Conservation (phyloP, 768 basidiomycete genomes). For the Botryobasidium botryosum region DNA sequence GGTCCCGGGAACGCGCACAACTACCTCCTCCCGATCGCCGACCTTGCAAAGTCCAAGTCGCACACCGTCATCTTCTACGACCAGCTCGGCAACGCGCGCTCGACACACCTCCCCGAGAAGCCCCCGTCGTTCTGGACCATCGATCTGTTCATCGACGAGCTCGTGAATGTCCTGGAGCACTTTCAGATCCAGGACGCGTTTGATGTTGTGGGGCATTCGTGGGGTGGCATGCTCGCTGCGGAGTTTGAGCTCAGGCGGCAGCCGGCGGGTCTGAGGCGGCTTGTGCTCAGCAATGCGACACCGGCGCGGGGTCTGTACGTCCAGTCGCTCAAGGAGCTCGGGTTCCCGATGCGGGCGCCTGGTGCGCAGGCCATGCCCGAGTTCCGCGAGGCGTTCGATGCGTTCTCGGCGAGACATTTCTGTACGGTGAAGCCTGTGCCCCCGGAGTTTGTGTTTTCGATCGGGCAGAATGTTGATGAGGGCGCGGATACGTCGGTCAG, state of each 20-base stretch:
- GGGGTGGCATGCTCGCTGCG: constrained; percentile 7
- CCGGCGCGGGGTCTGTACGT: no score
- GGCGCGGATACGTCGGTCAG: no score
- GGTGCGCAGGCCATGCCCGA: no score
- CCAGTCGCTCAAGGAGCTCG: no score
- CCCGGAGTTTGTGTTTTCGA: no score
- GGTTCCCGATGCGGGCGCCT: no score
- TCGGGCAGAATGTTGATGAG: no score
- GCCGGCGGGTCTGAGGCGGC: constrained; percentile 1
- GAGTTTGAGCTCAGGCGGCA: constrained; percentile 4
- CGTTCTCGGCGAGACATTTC: no score
- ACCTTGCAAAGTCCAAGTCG: background rate
- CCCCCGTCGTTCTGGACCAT: constrained; percentile 6
- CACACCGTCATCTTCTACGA: constrained; percentile 10
- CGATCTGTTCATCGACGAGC: constrained; percentile 9
- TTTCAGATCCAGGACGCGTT: constrained; percentile 4
- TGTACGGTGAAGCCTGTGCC: no score
- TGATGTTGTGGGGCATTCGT: constrained; percentile 7
- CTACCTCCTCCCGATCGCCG: constrained; percentile 7
- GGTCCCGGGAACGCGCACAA: constrained; percentile 9
- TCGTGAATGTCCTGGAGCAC: constrained; percentile 4
- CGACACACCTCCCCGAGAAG: constrained; percentile 9
- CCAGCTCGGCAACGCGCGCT: constrained; percentile 9
- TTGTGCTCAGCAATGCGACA: no score
- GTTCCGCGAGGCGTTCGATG: no score